Conservation (phyloP, 495 filamentous ascomycete species). For the Hypoxylon crocopeplum region DNA sequence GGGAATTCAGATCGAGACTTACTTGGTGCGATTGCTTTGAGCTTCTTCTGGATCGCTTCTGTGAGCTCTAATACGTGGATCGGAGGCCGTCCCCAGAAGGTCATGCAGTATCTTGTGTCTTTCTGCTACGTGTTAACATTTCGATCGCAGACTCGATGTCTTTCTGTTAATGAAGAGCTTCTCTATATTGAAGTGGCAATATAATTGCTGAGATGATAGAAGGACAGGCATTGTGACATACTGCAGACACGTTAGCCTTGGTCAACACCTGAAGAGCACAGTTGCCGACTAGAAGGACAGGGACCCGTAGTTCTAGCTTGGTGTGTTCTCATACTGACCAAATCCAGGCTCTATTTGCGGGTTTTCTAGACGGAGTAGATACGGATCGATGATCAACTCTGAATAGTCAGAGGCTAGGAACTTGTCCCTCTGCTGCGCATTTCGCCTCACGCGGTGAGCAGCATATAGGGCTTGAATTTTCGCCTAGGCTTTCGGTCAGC, state of each 20-base stretch:
- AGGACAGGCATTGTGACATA: slow-evolving; percentile 12
- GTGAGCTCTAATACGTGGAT: slow-evolving; percentile 70
- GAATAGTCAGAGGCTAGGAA: slow-evolving; percentile 72
- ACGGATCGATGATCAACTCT: slow-evolving; percentile 76
- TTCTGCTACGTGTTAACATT: slow-evolving; percentile 26
- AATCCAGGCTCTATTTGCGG: slow-evolving; percentile 67
- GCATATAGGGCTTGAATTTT: slow-evolving; percentile 76
- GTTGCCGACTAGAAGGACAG: neutral
- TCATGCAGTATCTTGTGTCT: slow-evolving; percentile 81
- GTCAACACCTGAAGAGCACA: neutral
- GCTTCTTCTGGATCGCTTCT: slow-evolving; percentile 67
- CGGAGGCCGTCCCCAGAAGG: slow-evolving; percentile 87
- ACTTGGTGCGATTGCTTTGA: slow-evolving; percentile 71
- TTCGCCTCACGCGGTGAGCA: slow-evolving; percentile 74
- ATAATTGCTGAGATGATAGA: neutral
- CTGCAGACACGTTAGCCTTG: slow-evolving; percentile 19
- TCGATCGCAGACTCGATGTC: neutral
- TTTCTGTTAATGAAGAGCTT: too few species aligned
- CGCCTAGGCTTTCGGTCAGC: slow-evolving; percentile 51
- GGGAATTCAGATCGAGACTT: slow-evolving; percentile 35
- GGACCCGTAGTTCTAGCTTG: neutral
- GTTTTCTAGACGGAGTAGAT: slow-evolving; percentile 70
- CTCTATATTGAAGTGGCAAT: too few species aligned
- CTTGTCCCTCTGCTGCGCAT: slow-evolving; percentile 70
- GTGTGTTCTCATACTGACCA: slow-evolving; percentile 28